Evolutionary conservation across 345 rosid species (phyloP).

Genomic region (Lagerstroemia speciosa): DNA sequence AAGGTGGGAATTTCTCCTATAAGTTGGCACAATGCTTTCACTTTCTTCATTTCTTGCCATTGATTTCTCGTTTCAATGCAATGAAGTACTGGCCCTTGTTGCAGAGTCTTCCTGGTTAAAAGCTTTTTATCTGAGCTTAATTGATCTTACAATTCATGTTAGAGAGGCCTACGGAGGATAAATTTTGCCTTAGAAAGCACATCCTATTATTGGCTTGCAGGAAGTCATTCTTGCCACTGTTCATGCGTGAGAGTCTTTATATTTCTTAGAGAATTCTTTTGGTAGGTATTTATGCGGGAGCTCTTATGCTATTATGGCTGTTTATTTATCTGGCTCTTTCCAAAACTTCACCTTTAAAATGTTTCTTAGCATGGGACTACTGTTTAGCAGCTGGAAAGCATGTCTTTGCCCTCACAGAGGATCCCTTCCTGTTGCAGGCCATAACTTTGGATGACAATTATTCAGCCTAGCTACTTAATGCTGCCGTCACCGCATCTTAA

Average conservation of each 20-base stretch:
- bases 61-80: background rate
- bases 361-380: background rate
- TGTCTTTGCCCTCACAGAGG: background rate
- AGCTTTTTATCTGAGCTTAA: too few relatives aligned
- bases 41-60: background rate
- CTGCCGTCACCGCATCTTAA: too few relatives aligned
- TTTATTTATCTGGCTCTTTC: background rate
- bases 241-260: background rate
- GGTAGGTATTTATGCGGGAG: background rate
- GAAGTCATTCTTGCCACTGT: background rate
- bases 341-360: background rate
- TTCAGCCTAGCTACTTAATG: too few relatives aligned
- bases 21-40: too few relatives aligned
- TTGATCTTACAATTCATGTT: too few relatives aligned
- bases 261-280: background rate
- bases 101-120: background rate
- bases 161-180: background rate
- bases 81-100: too few relatives aligned
- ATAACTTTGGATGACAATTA: too few relatives aligned
- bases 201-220: background rate
- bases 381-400: background rate
- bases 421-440: too few relatives aligned
- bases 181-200: background rate
- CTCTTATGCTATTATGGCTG: background rate
- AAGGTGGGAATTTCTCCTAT: constrained; percentile 30